Evolutionary conservation across 345 rosid species (phyloP), one percentile per base, ranked within the genome.

Genomic region (Lumnitzera littorea): DNA sequence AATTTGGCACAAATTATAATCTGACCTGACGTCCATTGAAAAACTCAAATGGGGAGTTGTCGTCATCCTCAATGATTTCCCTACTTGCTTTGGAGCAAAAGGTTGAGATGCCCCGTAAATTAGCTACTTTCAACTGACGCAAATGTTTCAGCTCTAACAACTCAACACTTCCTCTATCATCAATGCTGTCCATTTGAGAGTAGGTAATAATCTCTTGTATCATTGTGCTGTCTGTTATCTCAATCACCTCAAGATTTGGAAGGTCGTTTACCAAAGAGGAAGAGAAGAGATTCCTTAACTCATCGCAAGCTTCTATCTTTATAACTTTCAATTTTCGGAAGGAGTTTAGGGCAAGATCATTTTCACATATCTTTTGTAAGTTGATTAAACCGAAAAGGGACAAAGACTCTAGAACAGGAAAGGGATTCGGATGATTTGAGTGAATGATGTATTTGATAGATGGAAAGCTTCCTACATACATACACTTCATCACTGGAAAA

Each of bases 331-430:
- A 47, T 8, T 56, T 48, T 3, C 16, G 1, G 13, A 77, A 74
- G 10, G 73, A 55, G 5, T 52, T 15, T 11, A 14, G 12, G 3
- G 2, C 3, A 0, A 62, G 61, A 12, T 3, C 46, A 11, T 67
- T 71, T 9, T 29, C 3, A 2, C 54, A 68, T 25, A 76, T 51
- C 49, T 68, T 61, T 63, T 64, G 68, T 66, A 76, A 59, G 54
- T 62, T 60, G 12, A 36, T 14, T 60, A 65, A 36, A 55, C 31
- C 51, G 1, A 46, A 3, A 13, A 76, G 66, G 56, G 36, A 16
- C 17, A 76, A 48, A 0, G 74, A 61, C 63, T 72, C 71, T 63
- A 76, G 48, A 16, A 13, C 49, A 0, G 70, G 53, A 50, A 76
- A 72, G 25, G 69, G 55, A 13, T 0, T 5, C 3, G 3, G 53